Evolutionary conservation across 257 asterid genomes (phyloP).

Genomic region (Forsythia viridissima): DNA sequence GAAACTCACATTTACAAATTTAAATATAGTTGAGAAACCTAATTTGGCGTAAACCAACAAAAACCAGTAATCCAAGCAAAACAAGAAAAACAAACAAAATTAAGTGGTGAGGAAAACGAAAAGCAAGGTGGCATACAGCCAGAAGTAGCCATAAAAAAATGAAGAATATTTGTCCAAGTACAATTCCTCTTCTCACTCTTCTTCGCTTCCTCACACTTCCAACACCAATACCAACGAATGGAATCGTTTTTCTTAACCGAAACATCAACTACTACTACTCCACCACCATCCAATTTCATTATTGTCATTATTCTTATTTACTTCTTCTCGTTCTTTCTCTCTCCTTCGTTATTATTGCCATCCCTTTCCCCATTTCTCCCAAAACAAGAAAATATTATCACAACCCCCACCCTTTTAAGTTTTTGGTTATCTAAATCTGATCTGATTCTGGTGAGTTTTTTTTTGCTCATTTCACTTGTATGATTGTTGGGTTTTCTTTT

Average conservation of each 20-base stretch:
- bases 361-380: constrained; percentile 35
- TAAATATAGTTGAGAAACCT: no score
- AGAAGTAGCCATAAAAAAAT: constrained; percentile 32
- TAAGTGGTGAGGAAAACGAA: constrained; percentile 52
- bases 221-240: constrained; percentile 54
- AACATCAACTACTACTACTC: constrained; percentile 36
- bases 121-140: constrained; percentile 45
- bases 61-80: constrained; percentile 10
- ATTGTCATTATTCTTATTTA: constrained; percentile 48
- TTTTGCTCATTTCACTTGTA: constrained; percentile 20
- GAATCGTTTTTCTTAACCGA: constrained; percentile 59
- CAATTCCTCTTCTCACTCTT: constrained; percentile 35
- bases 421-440: constrained; percentile 28
- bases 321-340: constrained; percentile 33
- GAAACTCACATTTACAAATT: no score
- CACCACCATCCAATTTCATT: constrained; percentile 33
- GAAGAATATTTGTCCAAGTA: constrained; percentile 49
- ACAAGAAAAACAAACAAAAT: constrained; percentile 19
- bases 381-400: not conserved
- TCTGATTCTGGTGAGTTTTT: constrained; percentile 38
- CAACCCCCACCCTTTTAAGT: not conserved
- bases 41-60: not conserved
- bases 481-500: constrained; percentile 28
- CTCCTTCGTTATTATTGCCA: constrained; percentile 36
- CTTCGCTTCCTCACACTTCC: constrained; percentile 28